A percentile compares a stretch with the other conserved stretches of the same genome.
Conservation (phyloP, 2,329 filamentous ascomycete species). For the Escovopsis weberi region DNA sequence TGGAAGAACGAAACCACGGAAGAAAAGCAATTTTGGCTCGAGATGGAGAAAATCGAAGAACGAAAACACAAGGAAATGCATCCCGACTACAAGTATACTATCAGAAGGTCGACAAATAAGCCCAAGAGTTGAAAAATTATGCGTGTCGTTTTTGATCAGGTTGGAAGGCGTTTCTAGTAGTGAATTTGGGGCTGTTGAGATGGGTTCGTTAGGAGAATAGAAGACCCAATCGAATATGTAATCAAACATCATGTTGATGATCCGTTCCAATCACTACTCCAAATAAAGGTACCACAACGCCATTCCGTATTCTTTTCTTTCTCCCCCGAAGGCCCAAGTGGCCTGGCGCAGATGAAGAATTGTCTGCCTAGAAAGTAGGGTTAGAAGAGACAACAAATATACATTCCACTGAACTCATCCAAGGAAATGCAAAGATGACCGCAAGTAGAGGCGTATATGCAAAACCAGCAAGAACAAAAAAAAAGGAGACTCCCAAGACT, state of each 20-base stretch:
- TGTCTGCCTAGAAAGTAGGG: conserved; percentile 31
- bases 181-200: too few species aligned
- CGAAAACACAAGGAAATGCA: conserved; percentile 14
- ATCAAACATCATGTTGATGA: conserved; percentile 4
- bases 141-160: too few species aligned
- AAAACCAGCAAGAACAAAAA: too few species aligned
- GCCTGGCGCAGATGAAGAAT: conserved; percentile 52
- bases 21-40: conserved; percentile 11
- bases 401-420: too few species aligned
- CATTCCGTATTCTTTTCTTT: conserved; percentile 77
- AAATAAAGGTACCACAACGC: conserved; percentile 76
- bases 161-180: too few species aligned
- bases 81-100: conserved; percentile 14
- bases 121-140: not conserved
- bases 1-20: conserved; percentile 15
- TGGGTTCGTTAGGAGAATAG: too few species aligned
- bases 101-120: conserved; percentile 6
- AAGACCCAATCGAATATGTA: not conserved
- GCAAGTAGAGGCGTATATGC: too few species aligned
- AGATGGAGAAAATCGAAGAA: conserved; percentile 12
- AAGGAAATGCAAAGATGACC: too few species aligned
- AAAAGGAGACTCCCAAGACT: conserved; percentile 11
- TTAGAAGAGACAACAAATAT: too few species aligned
- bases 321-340: conserved; percentile 69
- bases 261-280: conserved; percentile 44